Conservation (phyloP, 495 filamentous ascomycete species). For the Geoglossum glabrum region DNA sequence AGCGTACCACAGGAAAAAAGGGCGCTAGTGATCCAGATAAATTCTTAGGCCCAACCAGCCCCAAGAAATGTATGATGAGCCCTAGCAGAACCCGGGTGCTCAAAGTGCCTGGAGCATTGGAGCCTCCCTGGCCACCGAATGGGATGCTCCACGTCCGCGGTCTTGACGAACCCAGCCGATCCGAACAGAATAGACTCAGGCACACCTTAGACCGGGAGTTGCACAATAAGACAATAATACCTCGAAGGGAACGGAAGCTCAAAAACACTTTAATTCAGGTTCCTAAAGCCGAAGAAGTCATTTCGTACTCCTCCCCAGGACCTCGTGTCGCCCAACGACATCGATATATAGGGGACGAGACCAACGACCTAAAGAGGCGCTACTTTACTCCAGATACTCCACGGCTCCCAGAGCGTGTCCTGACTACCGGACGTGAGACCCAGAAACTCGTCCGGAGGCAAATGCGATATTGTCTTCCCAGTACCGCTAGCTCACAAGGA, state of each 20-base stretch:
- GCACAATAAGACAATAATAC: not conserved
- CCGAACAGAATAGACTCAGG: not conserved
- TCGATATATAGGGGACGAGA: slow-evolving; percentile 6
- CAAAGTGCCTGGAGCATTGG: not conserved
- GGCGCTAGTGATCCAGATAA: not conserved
- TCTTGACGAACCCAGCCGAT: not conserved
- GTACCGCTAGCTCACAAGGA: not conserved
- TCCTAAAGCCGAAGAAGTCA: slow-evolving; percentile 23
- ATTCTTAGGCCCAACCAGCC: not conserved
- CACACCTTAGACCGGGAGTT: not conserved
- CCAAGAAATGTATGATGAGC: not conserved
- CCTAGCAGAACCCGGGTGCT: not conserved
- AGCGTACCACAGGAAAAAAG: not conserved
- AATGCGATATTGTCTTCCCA: not conserved
- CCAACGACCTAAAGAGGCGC: slow-evolving; percentile 14
- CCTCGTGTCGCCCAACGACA: slow-evolving; percentile 14
- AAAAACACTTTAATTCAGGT: slow-evolving; percentile 28
- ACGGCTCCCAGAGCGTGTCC: not conserved
- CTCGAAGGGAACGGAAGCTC: slow-evolving; percentile 20
- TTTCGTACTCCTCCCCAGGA: slow-evolving; percentile 16
- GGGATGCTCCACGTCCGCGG: slow-evolving; percentile 2
- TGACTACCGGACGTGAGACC: not conserved
- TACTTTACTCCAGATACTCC: slow-evolving; percentile 3
- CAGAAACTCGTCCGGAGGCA: not conserved
- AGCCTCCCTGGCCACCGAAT: not conserved